Percentiles rank a stretch among this genome's conserved stretches.
Evolutionary conservation across 805 yeast species (phyloP).

Genomic region (Danielozyma ontarioensis): DNA sequence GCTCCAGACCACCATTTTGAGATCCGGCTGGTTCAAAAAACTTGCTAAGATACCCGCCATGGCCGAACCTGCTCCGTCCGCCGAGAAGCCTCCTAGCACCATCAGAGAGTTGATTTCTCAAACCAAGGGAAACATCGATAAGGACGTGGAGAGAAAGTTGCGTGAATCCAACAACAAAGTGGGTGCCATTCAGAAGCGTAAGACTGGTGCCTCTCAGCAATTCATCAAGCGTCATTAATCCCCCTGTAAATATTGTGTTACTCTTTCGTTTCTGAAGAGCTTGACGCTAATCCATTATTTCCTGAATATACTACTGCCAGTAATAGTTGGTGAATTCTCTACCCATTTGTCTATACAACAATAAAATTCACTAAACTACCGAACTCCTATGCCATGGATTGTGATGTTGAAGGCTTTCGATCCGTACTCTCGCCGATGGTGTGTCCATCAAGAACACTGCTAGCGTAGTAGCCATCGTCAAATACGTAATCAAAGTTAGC

Average conservation of each 20-base stretch:
- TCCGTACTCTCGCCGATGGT: too few species aligned
- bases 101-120: slow-evolving; percentile 35
- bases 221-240: slow-evolving; percentile 40
- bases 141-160: slow-evolving; percentile 29
- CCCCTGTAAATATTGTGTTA: too few species aligned
- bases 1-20: slow-evolving; percentile 63
- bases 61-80: slow-evolving; percentile 43
- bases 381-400: too few species aligned
- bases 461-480: slow-evolving; percentile 9
- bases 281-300: too few species aligned
- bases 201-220: slow-evolving; percentile 21
- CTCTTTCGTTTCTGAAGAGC: too few species aligned
- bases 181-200: slow-evolving; percentile 33
- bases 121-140: slow-evolving; percentile 24
- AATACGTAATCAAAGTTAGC: slow-evolving; percentile 37
- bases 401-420: too few species aligned
- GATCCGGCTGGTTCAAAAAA: slow-evolving; percentile 54
- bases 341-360: too few species aligned
- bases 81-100: slow-evolving; percentile 24
- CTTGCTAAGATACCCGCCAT: slow-evolving; percentile 56
- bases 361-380: too few species aligned
- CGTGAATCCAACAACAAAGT: slow-evolving; percentile 30
- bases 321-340: too few species aligned
- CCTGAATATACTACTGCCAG: too few species aligned
- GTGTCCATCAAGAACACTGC: too few species aligned